Base-by-base conservation (phyloP, 2,329 filamentous ascomycete species). In the Cercospora sp. region DNA sequence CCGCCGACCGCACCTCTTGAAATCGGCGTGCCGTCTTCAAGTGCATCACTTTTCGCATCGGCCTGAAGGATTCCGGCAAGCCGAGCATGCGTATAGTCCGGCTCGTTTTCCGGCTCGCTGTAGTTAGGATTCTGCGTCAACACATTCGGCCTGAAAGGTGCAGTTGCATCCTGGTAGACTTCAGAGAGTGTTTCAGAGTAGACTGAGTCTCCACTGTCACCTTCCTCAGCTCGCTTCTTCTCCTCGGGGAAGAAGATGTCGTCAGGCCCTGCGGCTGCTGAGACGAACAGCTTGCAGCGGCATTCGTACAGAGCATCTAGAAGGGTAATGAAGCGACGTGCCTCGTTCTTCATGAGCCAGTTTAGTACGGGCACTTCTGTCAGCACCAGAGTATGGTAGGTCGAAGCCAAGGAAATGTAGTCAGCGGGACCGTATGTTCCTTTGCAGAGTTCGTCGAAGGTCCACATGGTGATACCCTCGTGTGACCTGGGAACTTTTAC, bases 271-370 rank as follows among this genome's bases (percentile, higher is more conserved):
- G 86, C 87, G 49, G 84, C 85, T 1, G 91, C 91, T 21, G 87
- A 84, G 63, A 94, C 84, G 53, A 92, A 79, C 9, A 94, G 85
- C 73, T 92, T 92, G 78, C 91, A 94, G 7, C 89, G 86, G n/a
- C 90, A 89, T 81, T 94, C 91, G 79, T 94, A 94, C 0, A 93
- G 82, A 0, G 91, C 91, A 75, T 95, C 91, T 1, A 94, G 85
- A 1, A 95, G 83, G 5, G 71, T 73, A 62, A 73, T 94, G 76
- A 95, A 89, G 10, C 92, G 86, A 4, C 91, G 84, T 0, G 92
- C 92, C 80, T 94, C 91, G 77, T 94, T 94, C 79, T 93, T 94
- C 77, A 89, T 88, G 1, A 87, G 80, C 1, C 89, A 78, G 0
- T 87, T 89, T 12, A 95, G 81, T 16, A 90, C 77, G 0, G 92